Evolutionary conservation across 208 protist species (phyloP).

Genomic region (Leptomonas seymouri): DNA sequence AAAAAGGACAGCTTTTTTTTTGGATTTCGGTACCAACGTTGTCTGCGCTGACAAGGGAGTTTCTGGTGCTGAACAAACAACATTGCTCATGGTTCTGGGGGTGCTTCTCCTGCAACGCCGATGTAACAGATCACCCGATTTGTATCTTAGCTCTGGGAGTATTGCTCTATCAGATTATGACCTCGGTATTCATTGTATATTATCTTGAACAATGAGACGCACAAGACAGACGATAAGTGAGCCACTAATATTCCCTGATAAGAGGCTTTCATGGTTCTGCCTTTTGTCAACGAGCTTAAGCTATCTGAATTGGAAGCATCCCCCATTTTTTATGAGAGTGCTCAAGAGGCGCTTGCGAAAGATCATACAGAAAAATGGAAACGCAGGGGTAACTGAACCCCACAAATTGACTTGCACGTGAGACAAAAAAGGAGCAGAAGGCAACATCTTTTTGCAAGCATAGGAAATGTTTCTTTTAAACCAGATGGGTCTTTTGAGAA

Average conservation of each 20-base stretch:
- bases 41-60: constrained; percentile 36
- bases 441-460: not conserved
- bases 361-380: not conserved
- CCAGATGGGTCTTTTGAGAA: not conserved
- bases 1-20: constrained; percentile 32
- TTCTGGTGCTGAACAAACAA: constrained; percentile 50
- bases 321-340: not conserved
- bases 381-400: not conserved
- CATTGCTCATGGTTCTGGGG: constrained; percentile 65
- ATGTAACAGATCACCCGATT: constrained; percentile 31
- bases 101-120: constrained; percentile 30
- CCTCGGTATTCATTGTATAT: constrained; percentile 50
- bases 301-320: constrained; percentile 3
- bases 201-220: constrained; percentile 24
- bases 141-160: constrained; percentile 75
- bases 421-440: not conserved
- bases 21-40: constrained; percentile 60
- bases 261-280: constrained; percentile 11
- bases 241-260: constrained; percentile 46
- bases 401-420: constrained; percentile 3
- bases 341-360: not conserved
- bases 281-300: constrained; percentile 4
- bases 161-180: constrained; percentile 59
- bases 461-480: not conserved
- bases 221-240: constrained; percentile 35